A percentile compares a stretch with the other conserved stretches of the same genome.
phyloP scores from a whole-genome alignment of 2,329 filamentous ascomycete genomes.

The Fusarium fujikuroi region DNA sequence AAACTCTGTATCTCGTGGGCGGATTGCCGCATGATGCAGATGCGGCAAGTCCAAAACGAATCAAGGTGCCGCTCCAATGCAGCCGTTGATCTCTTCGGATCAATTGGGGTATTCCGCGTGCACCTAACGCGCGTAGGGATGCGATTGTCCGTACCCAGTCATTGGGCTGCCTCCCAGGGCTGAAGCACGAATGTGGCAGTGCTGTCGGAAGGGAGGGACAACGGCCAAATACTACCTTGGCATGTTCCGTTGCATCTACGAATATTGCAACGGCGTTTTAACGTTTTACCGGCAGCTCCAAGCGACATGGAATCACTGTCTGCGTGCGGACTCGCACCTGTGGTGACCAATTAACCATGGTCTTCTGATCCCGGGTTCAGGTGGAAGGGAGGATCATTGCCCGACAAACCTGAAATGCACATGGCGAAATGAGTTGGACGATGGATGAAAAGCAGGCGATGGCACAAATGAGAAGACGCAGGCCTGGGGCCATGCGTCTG shows the following conservation, averaged over 20 bases:
- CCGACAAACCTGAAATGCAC: slow-evolving; percentile 22
- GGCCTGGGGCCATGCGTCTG: slow-evolving; percentile 30
- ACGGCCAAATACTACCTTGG: slow-evolving; percentile 23
- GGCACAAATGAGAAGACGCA: slow-evolving; percentile 24
- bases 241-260: slow-evolving; percentile 18
- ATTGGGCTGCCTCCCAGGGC: slow-evolving; percentile 31
- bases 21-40: slow-evolving; percentile 36
- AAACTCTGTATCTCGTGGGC: slow-evolving; percentile 34
- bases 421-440: slow-evolving; percentile 24
- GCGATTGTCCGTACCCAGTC: slow-evolving; percentile 13
- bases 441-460: slow-evolving; percentile 25
- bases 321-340: neutral
- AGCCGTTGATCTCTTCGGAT: slow-evolving; percentile 40
- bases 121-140: slow-evolving; percentile 23
- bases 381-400: slow-evolving; percentile 7
- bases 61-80: slow-evolving; percentile 28
- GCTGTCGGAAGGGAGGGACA: slow-evolving; percentile 26
- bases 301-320: slow-evolving; percentile 1
- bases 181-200: slow-evolving; percentile 37
- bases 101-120: slow-evolving; percentile 39
- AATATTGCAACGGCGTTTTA: slow-evolving; percentile 7
- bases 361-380: neutral
- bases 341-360: neutral
- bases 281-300: slow-evolving; percentile 6
- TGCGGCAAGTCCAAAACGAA: slow-evolving; percentile 36